Evolutionary conservation across 441 rosid genomes (phyloP).

Genomic region (Isatis lusitanica): DNA sequence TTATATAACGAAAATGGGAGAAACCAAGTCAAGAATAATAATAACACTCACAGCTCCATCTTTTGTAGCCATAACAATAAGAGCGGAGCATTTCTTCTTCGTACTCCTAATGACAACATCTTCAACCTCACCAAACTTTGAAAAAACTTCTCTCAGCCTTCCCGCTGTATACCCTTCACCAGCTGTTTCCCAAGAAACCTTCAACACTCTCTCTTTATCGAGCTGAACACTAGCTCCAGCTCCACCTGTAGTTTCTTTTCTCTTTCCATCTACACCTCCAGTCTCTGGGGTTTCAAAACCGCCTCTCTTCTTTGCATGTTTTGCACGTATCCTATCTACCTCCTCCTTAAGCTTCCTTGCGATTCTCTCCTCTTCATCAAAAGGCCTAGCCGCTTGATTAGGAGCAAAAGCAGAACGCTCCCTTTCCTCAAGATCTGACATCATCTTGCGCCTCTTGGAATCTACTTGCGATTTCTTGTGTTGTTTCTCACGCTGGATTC

Average conservation of each 20-base stretch:
- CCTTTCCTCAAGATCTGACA: conserved; percentile 78
- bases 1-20: background rate
- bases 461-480: conserved; percentile 56
- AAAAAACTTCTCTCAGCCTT: conserved; percentile 63
- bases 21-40: background rate
- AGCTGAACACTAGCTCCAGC: conserved; percentile 37
- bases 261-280: conserved; percentile 37
- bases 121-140: conserved; percentile 76
- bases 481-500: conserved; percentile 62
- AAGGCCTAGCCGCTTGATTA: conserved; percentile 45
- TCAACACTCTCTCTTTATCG: conserved; percentile 68
- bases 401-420: conserved; percentile 69
- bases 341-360: conserved; percentile 71
- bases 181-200: conserved; percentile 76
- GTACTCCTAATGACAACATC: conserved; percentile 73
- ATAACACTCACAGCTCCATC: conserved; percentile 68
- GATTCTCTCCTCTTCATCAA: conserved; percentile 67
- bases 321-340: conserved; percentile 67
- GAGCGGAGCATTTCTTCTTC: conserved; percentile 75
- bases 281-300: conserved; percentile 34
- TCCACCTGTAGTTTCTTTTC: conserved; percentile 36
- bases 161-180: conserved; percentile 66
- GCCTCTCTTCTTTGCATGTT: conserved; percentile 49
- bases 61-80: conserved; percentile 73
- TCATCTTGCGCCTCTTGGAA: conserved; percentile 73